Conservation (phyloP, 2,329 filamentous ascomycete genomes). For the Pseudocercospora eumusae region DNA sequence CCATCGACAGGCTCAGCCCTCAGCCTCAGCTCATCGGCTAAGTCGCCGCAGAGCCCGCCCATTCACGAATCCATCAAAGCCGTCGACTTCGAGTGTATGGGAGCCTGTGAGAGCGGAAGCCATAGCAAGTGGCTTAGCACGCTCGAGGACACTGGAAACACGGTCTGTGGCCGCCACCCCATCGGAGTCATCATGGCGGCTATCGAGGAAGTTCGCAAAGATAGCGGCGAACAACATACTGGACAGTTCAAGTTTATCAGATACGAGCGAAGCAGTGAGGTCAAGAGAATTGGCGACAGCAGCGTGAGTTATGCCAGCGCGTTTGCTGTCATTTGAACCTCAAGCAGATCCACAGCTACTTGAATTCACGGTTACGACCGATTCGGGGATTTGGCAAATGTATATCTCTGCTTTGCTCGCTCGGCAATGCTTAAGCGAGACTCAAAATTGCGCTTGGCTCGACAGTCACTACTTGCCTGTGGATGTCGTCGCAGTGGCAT, state of each 20-base stretch:
- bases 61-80: constrained; percentile 84
- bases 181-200: constrained; percentile 92
- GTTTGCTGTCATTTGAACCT: constrained; percentile 68
- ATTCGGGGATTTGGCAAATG: not conserved
- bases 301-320: constrained; percentile 96
- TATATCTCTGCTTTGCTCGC: not conserved
- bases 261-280: constrained; percentile 83
- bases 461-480: not conserved
- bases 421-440: not conserved
- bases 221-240: constrained; percentile 28
- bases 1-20: constrained; percentile 47
- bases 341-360: not conserved
- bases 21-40: constrained; percentile 46
- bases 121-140: constrained; percentile 70
- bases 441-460: not conserved
- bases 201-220: constrained; percentile 62
- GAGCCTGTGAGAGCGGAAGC: constrained; percentile 74
- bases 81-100: constrained; percentile 80
- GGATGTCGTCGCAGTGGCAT: not conserved
- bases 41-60: constrained; percentile 49
- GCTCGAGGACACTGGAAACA: constrained; percentile 75
- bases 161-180: constrained; percentile 90
- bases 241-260: constrained; percentile 71
- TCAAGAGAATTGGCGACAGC: constrained; percentile 66
- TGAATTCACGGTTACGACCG: not conserved